These are phyloP conservation scores for Falciphora oryzae DNA, from an alignment of 2,329 filamentous ascomycete species.

Conservation along the genomic window DNA sequence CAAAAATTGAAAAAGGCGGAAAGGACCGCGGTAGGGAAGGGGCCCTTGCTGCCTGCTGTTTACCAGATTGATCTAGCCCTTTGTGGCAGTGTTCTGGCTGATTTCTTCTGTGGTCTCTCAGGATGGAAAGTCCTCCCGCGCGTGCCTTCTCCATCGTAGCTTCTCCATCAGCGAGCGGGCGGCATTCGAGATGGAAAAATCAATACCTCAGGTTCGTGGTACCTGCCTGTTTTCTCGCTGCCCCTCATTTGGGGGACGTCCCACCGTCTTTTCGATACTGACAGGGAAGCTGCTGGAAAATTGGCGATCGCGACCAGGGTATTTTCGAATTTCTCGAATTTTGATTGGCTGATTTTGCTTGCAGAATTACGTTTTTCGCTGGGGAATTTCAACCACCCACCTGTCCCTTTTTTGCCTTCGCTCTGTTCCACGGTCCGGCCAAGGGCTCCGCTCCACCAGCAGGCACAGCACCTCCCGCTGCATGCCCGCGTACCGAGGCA, in stretches of 20 bases:
- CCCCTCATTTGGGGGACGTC: background rate
- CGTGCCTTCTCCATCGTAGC: background rate
- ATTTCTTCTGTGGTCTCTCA: background rate
- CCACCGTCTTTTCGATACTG: background rate
- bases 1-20: background rate
- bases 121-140: background rate
- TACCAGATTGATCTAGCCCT: background rate
- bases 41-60: background rate
- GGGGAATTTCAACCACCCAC: background rate
- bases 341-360: conserved; percentile 26
- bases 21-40: conserved; percentile 4
- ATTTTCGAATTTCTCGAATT: conserved; percentile 19
- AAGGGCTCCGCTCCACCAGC: background rate
- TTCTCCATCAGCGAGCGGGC: background rate
- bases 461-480: background rate
- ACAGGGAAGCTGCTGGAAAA: background rate
- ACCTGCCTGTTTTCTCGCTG: background rate
- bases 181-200: background rate
- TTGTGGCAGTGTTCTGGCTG: background rate
- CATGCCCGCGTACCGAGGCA: background rate
- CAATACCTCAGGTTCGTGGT: background rate
- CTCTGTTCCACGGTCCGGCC: background rate
- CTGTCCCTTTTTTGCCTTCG: background rate
- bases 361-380: conserved; percentile 2
- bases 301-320: background rate